Evolutionary conservation across 2,329 filamentous ascomycete genomes (phyloP), one percentile per base, ranked within the genome.

Genomic region (Thyridium curvatum): DNA sequence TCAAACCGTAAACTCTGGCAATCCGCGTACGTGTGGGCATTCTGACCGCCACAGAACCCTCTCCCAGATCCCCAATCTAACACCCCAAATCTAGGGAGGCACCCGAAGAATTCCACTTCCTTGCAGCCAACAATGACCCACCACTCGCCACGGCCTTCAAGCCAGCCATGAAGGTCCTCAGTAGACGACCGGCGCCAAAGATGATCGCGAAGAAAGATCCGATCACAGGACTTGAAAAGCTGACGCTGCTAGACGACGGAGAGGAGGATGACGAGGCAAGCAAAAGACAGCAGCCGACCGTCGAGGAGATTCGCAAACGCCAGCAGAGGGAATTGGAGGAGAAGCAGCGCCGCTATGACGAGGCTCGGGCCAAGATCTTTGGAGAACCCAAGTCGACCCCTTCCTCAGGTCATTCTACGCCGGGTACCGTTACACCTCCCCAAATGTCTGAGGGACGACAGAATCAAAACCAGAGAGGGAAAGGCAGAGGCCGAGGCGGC

Each of bases 341-440:
- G 65, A 95, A 93, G 66, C 86, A 94, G 66, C 81, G 81, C 41
- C 84, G 85, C 44, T 96, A 96, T 58, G 86, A 94, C 44, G 89
- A 95, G 65, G 86, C 82, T 6, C 76, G 91, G 21, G 87, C 91
- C 51, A 84, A 89, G 57, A 82, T 96, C 40, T 91, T 96, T 60
- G 89, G 89, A 15, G 79, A 77, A 16, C 13, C 18, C 26, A 37
- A 30, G 28, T 65, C 67, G 9, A 66, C 61, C 28, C 60, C 67
- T 9, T 68, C 67, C 8, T 74, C 81, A 0, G 76, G 79, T 2
- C 68, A 71, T 8, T 81, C 80, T 4, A 79, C 79, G 4, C 78
- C 81, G 0, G 77, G 78, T 9, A 75, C 66, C 34, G 68, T 74
- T 3, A 81, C 81, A 12, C 79, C 82, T 16, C 81, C 81, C 16